phyloP scores from a whole-genome alignment of 371 early-diverging fungal species.

The Syncephalastrum sp. region DNA sequence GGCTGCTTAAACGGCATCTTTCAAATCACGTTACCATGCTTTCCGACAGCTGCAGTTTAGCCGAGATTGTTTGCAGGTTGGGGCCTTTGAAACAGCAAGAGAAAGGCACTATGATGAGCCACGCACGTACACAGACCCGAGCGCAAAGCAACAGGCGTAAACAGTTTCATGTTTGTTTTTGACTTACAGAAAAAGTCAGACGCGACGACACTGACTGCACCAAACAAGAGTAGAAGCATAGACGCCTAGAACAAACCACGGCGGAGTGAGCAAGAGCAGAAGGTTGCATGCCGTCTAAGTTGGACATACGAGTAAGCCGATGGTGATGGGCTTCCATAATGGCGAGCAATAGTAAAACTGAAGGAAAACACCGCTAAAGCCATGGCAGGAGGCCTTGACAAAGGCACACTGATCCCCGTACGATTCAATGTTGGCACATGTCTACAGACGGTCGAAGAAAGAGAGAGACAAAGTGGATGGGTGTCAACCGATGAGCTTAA shows the following conservation, averaged over 20 bases:
- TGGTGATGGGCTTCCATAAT: slow-evolving; percentile 35
- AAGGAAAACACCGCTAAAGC: slow-evolving; percentile 55
- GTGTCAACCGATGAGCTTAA: no score
- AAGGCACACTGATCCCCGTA: slow-evolving; percentile 57
- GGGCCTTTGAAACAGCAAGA: slow-evolving; percentile 40
- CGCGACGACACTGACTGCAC: slow-evolving; percentile 65
- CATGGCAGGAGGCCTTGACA: slow-evolving; percentile 51
- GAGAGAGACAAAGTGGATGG: no score
- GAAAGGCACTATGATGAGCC: background rate
- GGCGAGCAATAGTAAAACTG: slow-evolving; percentile 61
- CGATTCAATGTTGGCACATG: slow-evolving; percentile 51
- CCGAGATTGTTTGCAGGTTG: slow-evolving; percentile 65
- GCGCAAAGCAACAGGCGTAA: background rate
- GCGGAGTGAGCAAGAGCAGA: slow-evolving; percentile 3
- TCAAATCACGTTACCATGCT: slow-evolving; percentile 50
- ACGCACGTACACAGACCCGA: background rate
- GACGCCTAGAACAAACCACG: slow-evolving; percentile 22
- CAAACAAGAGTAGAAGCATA: slow-evolving; percentile 53
- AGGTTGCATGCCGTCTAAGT: background rate
- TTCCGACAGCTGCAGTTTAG: slow-evolving; percentile 61
- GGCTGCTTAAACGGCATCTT: background rate
- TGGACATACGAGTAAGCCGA: slow-evolving; percentile 43
- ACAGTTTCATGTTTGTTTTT: background rate
- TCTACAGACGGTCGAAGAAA: background rate
- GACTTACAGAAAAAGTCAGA: slow-evolving; percentile 71